Evolutionary conservation across 2,329 filamentous ascomycete genomes (phyloP).

Genomic region (Aureobasidium mangrovei): DNA sequence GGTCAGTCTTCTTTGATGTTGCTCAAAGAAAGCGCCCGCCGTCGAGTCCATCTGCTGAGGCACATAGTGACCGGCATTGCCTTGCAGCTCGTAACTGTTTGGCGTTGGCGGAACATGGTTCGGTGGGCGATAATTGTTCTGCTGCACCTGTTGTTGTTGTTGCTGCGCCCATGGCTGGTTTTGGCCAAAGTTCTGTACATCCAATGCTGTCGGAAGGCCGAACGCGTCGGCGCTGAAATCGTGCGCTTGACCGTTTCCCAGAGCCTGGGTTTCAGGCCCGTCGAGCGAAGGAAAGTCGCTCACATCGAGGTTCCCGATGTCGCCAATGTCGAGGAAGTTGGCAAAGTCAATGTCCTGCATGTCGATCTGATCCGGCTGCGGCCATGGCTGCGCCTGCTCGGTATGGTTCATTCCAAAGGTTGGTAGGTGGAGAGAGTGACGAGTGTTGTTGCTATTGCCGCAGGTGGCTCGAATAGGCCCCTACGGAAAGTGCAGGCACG

Average conservation of each 20-base stretch:
- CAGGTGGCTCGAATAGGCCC: conserved; percentile 15
- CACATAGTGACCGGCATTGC: conserved; percentile 48
- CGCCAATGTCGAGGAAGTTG: conserved; percentile 33
- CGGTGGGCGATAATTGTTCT: conserved; percentile 28
- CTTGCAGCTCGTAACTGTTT: conserved; percentile 68
- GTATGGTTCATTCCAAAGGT: conserved; percentile 21
- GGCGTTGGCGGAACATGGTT: conserved; percentile 65
- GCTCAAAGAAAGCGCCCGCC: conserved; percentile 56
- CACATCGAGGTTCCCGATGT: conserved; percentile 26
- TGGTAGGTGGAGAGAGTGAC: neutral
- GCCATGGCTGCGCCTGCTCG: conserved; percentile 28
- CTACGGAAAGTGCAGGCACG: conserved; percentile 2
- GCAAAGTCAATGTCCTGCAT: conserved; percentile 33
- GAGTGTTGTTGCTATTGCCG: conserved; percentile 14
- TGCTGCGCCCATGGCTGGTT: conserved; percentile 24
- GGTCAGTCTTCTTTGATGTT: conserved; percentile 40
- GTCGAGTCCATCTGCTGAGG: conserved; percentile 42
- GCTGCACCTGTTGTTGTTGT: conserved; percentile 26
- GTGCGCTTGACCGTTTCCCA: conserved; percentile 18
- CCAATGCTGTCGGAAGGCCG: conserved; percentile 16
- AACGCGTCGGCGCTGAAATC: conserved; percentile 25
- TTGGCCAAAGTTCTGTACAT: conserved; percentile 1
- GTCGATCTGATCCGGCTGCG: conserved; percentile 32
- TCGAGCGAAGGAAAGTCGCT: conserved; percentile 19
- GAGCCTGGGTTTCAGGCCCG: conserved; percentile 16